Percentiles rank a stretch among this genome's conserved stretches.
Conservation (phyloP, 2,329 filamentous ascomycete species). For the Madurella mycetomatis region DNA sequence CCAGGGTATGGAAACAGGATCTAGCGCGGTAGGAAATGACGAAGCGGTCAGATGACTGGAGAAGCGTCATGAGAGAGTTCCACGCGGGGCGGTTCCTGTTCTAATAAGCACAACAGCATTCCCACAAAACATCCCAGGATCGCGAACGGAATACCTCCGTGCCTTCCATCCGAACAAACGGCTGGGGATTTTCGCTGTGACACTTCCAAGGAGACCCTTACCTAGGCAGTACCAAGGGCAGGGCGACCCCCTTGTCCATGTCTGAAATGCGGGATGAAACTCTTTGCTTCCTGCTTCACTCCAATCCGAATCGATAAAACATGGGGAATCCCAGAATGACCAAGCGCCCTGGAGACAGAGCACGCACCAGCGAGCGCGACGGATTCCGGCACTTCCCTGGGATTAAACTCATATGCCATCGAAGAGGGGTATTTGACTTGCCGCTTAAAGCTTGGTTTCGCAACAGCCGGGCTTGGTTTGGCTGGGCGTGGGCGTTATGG, state of each 20-base stretch:
- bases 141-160: neutral
- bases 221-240: no score
- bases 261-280: conserved; percentile 6
- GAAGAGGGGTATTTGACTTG: no score
- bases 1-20: neutral
- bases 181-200: neutral
- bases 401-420: no score
- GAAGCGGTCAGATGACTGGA: neutral
- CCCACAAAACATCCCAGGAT: neutral
- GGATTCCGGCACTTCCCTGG: neutral
- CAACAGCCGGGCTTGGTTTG: no score
- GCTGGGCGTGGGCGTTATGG: no score
- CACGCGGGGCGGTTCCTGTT: neutral
- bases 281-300: no score
- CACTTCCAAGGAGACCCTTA: neutral
- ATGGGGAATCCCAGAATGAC: neutral
- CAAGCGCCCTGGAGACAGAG: neutral
- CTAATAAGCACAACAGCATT: neutral
- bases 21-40: neutral
- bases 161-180: neutral
- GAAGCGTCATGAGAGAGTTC: neutral
- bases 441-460: no score
- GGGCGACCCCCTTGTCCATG: neutral
- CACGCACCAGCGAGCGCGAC: neutral
- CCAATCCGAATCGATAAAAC: neutral